Evolutionary conservation across 176 grass and related monocot species (phyloP), one percentile per base, ranked within the genome.

Genomic region (Oropetium thomaeum): DNA sequence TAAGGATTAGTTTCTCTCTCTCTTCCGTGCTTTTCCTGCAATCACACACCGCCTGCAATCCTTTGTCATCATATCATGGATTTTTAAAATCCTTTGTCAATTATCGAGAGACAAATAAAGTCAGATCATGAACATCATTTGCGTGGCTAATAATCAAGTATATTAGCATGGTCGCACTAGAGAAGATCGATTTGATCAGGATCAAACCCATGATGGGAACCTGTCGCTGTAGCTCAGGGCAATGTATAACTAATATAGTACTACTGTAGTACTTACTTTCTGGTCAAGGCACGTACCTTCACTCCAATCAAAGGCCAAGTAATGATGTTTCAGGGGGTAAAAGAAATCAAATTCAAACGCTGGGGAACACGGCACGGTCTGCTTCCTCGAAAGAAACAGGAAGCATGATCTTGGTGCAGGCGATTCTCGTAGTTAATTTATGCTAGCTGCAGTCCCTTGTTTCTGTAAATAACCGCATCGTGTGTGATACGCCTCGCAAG

Each of bases 341-440:
- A n/a, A n/a, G n/a, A n/a, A 58, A 73, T 58, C 52, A 16, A 71
- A 53, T 22, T 74, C 53, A 43, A 59, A 69, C 66, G 6, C 25
- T 32, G 44, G 67, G 67, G 31, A 59, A 31, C 42, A 69, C 22
- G 42, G 43, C 35, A 45, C 72, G 10, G 11, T 55, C 1, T 75
- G 57, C n/a, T 75, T 75, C 55, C 27, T 61, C 38, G 23, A 44
- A 62, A 58, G 72, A 44, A 62, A 75, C 39, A 60, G 23, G 23
- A 1, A 28, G 52, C 52, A 20, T 4, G 25, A 15, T 28, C 7
- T 53, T 27, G 71, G 19, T 54, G 51, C 51, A 25, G 51, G 52
- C 22, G 22, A 12, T 26, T 55, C 22, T 26, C 52, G 8, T 26
- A 55, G 2, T 55, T 10, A 54, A n/a, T n/a, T n/a, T n/a, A n/a